These are phyloP conservation scores for Lanmaoa rubissima DNA, from an alignment of 768 basidiomycete genomes.

Conservation along the genomic window DNA sequence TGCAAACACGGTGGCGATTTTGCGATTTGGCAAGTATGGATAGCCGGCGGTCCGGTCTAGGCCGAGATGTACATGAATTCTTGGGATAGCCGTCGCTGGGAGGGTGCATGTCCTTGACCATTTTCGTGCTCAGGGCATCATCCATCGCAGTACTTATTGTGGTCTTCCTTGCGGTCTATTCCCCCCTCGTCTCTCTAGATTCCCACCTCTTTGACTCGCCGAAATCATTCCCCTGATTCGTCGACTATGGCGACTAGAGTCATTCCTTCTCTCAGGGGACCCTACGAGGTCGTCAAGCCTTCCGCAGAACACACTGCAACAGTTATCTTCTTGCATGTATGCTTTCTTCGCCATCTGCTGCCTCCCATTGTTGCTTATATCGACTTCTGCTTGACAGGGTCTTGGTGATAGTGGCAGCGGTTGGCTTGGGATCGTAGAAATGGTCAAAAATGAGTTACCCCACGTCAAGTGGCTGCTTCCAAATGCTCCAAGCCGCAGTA, in stretches of 20 bases:
- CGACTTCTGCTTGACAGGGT: constrained; percentile 44
- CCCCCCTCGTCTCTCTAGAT: neutral
- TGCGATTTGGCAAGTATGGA: constrained; percentile 1
- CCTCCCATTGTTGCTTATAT: constrained; percentile 5
- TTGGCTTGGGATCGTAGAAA: constrained; percentile 73
- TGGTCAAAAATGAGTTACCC: constrained; percentile 56
- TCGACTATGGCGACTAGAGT: constrained; percentile 18
- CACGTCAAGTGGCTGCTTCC: constrained; percentile 86
- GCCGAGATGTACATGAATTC: constrained; percentile 14
- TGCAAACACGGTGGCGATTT: neutral
- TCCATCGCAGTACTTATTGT: constrained; percentile 4
- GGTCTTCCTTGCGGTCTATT: constrained; percentile 1
- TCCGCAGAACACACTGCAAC: constrained; percentile 74
- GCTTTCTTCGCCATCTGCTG: constrained; percentile 21
- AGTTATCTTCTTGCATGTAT: constrained; percentile 86
- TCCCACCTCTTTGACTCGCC: neutral
- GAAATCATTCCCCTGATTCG: neutral
- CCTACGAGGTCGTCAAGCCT: constrained; percentile 52
- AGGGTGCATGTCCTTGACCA: neutral
- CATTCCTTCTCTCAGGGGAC: constrained; percentile 21
- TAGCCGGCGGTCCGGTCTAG: constrained; percentile 21
- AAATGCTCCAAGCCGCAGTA: constrained; percentile 40
- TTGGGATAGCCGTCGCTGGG: neutral
- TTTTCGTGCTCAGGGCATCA: constrained; percentile 5
- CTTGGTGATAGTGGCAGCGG: constrained; percentile 74